Evolutionary conservation across 441 rosid species (phyloP).

Genomic region (Populus hybrid): DNA sequence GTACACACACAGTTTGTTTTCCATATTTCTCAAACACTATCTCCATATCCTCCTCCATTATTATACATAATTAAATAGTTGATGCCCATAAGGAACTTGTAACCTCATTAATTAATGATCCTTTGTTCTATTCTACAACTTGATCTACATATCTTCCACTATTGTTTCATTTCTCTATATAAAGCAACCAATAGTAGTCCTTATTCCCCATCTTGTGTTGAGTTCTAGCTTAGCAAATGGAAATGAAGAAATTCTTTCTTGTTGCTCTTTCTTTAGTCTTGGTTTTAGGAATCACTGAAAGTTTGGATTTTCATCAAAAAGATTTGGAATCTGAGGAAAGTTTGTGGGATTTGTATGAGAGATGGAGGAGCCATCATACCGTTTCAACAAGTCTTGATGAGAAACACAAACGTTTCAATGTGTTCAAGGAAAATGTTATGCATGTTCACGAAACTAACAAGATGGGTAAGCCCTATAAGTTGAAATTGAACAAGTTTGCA

Average conservation of each 20-base stretch:
- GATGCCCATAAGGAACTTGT: slow-evolving; percentile 54
- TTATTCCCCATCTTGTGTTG: slow-evolving; percentile 21
- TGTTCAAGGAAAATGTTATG: slow-evolving; percentile 69
- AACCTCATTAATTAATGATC: slow-evolving; percentile 39
- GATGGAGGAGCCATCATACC: slow-evolving; percentile 85
- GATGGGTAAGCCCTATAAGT: slow-evolving; percentile 65
- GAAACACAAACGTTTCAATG: slow-evolving; percentile 64
- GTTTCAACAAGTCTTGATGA: slow-evolving; percentile 60
- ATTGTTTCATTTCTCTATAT: slow-evolving; percentile 31
- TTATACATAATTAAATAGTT: slow-evolving; percentile 21
- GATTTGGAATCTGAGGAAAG: slow-evolving; percentile 63
- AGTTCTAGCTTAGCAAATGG: neutral
- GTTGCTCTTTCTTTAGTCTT: slow-evolving; percentile 31
- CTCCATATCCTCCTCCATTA: slow-evolving; percentile 13
- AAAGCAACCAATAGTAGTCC: slow-evolving; percentile 13
- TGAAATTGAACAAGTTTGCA: slow-evolving; percentile 83
- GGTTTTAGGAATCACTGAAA: slow-evolving; percentile 36
- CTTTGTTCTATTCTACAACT: slow-evolving; percentile 17
- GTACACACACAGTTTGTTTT: slow-evolving; percentile 3
- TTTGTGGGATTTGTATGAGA: slow-evolving; percentile 66
- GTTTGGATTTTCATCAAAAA: slow-evolving; percentile 65
- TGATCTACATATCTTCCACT: neutral
- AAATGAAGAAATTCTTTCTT: slow-evolving; percentile 31
- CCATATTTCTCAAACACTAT: slow-evolving; percentile 15
- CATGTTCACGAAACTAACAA: slow-evolving; percentile 73